phyloP scores from a whole-genome alignment of 306 rosid species.

The Cicer bijugum region DNA sequence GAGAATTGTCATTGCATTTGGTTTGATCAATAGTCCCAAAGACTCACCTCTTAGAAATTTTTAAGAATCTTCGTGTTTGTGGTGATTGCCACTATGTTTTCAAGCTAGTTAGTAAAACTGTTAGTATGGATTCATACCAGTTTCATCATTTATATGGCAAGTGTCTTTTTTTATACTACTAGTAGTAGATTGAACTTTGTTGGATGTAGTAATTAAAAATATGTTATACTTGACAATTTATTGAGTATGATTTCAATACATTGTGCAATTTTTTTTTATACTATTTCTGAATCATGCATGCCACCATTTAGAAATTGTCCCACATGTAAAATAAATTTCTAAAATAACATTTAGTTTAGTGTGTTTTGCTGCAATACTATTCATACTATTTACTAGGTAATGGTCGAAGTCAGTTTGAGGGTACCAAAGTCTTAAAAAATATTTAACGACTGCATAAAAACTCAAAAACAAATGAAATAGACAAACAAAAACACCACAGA shows the following conservation, averaged over 20 bases:
- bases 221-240: background rate
- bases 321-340: constrained; percentile 22
- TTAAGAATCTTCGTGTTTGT: constrained; percentile 92
- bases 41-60: constrained; percentile 68
- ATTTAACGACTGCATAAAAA: too few species aligned
- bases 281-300: background rate
- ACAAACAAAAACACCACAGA: too few species aligned
- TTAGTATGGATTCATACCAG: constrained; percentile 72
- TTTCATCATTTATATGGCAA: constrained; percentile 81
- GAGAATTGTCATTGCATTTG: constrained; percentile 87
- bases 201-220: constrained; percentile 13
- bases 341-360: too few species aligned
- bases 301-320: background rate
- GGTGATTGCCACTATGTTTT: constrained; percentile 93
- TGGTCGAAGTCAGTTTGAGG: too few species aligned
- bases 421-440: too few species aligned
- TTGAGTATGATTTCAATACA: constrained; percentile 19
- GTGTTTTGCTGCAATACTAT: too few species aligned
- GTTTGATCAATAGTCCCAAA: constrained; percentile 68
- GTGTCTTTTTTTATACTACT: constrained; percentile 85
- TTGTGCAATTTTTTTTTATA: background rate
- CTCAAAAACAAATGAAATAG: too few species aligned
- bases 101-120: constrained; percentile 66
- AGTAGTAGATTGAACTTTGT: constrained; percentile 55
- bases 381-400: too few species aligned